Evolutionary conservation across 2,329 filamentous ascomycete species (phyloP), one percentile per base, ranked within the genome.

Genomic region (Penicillium sp.): DNA sequence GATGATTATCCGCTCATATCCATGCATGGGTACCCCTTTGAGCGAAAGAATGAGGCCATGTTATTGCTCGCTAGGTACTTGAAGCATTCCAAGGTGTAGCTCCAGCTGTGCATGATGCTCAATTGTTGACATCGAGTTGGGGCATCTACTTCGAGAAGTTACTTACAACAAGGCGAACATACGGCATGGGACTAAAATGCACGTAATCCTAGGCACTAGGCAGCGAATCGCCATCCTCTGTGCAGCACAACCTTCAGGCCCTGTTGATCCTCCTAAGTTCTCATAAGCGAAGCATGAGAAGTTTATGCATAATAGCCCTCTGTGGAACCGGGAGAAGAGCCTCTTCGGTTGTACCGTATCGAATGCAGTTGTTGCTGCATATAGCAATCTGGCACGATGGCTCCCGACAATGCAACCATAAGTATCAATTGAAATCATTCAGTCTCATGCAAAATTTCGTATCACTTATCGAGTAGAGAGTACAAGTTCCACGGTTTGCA

Each of bases 21-120:
- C 57, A 66, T 75, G 46, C 74, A 78, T 47, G 70, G 74, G 37
- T 70, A 68, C 41, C 72, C 73, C 4, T 70, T 12, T 18, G 42
- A 1, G 31, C 46, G n/a, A 42, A 50, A 23, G 51, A 58, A 29
- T 42, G 52, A 15, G 59, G 58, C 41, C 49, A 51, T 2, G 23
- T 44, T 3, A 24, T 61, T 2, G 24, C 62, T 5, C 42, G 45
- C 2, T 31, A 59, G 12, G 13, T 56, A 4, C 58, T 63, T 18
- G 64, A 67, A 13, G 55, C n/a, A n/a, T n/a, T n/a, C n/a, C n/a
- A n/a, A n/a, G n/a, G n/a, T n/a, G n/a, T n/a, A n/a, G n/a, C n/a
- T 4, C 62, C 57, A 3, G 49, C 58, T 23, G 60, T 61, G 15
- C 56, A 61, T 5, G 66, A 68, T 43, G 60, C 60, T 4, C 47